Evolutionary conservation across 140 eudicot genomes (phyloP).

Genomic region (Artemisia princeps): DNA sequence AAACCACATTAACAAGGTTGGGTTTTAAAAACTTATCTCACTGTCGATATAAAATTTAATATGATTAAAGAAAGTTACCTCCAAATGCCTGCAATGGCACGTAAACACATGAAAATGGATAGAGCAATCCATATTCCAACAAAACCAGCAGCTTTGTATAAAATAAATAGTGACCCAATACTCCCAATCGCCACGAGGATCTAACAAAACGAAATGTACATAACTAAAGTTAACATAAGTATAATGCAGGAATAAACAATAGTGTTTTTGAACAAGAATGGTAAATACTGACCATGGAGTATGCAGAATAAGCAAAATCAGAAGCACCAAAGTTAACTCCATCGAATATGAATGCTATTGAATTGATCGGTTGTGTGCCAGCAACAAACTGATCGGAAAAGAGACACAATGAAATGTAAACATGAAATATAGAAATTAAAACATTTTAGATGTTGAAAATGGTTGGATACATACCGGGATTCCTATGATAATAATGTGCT

Average conservation of each 20-base stretch:
- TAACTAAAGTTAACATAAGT: background rate
- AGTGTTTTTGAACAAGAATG: background rate
- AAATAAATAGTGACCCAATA: slow-evolving; percentile 44
- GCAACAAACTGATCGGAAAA: slow-evolving; percentile 61
- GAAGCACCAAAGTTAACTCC: slow-evolving; percentile 87
- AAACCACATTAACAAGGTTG: background rate
- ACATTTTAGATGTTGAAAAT: background rate
- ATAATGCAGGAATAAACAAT: background rate
- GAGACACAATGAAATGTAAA: background rate
- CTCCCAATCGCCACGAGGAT: slow-evolving; percentile 46
- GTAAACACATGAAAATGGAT: slow-evolving; percentile 58
- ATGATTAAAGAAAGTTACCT: slow-evolving; percentile 33
- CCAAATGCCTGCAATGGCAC: slow-evolving; percentile 61
- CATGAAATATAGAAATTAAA: background rate
- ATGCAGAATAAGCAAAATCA: slow-evolving; percentile 77
- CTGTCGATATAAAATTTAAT: background rate
- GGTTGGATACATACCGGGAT: slow-evolving; percentile 53
- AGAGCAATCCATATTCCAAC: slow-evolving; percentile 75
- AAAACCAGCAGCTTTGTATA: slow-evolving; percentile 41
- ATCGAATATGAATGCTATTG: slow-evolving; percentile 68
- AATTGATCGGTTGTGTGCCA: slow-evolving; percentile 84
- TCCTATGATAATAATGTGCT: slow-evolving; percentile 45
- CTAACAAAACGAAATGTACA: slow-evolving; percentile 21
- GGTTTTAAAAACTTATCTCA: background rate
- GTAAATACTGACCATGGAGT: slow-evolving; percentile 57